phyloP scores from a whole-genome alignment of 2,329 filamentous ascomycete species.

The Talaromyces sp. region DNA sequence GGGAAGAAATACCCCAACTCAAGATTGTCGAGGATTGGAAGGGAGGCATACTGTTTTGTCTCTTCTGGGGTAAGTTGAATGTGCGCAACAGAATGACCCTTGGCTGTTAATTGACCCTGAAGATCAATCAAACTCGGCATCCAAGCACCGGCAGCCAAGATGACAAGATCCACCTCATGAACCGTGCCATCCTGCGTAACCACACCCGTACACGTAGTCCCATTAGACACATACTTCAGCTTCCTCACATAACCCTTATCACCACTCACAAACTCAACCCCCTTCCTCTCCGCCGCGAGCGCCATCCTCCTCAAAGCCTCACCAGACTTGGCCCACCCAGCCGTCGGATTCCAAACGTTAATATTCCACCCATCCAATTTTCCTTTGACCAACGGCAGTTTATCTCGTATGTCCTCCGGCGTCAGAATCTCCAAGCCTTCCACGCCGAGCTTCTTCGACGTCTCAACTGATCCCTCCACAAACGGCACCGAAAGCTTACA shows the following conservation, averaged over 20 bases:
- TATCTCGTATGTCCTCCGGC: constrained; percentile 47
- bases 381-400: constrained; percentile 38
- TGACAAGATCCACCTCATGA: constrained; percentile 51
- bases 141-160: constrained; percentile 57
- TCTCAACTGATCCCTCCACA: constrained; percentile 13
- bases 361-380: constrained; percentile 16
- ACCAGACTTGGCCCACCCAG: constrained; percentile 54
- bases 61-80: constrained; percentile 52
- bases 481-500: constrained; percentile 13
- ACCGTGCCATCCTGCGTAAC: constrained; percentile 46
- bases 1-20: constrained; percentile 16
- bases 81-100: constrained; percentile 59
- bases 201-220: constrained; percentile 39
- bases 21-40: constrained; percentile 50
- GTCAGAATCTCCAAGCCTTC: constrained; percentile 10
- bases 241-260: constrained; percentile 9
- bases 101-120: constrained; percentile 53
- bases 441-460: constrained; percentile 1
- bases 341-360: constrained; percentile 42
- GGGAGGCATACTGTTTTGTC: constrained; percentile 45
- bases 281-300: constrained; percentile 41
- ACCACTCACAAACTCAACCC: constrained; percentile 33
- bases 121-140: constrained; percentile 50
- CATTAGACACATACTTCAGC: background rate
- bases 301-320: constrained; percentile 46